Evolutionary conservation across 495 filamentous ascomycete genomes (phyloP), one percentile per base, ranked within the genome.

Genomic region (Delitschia confertaspora): DNA sequence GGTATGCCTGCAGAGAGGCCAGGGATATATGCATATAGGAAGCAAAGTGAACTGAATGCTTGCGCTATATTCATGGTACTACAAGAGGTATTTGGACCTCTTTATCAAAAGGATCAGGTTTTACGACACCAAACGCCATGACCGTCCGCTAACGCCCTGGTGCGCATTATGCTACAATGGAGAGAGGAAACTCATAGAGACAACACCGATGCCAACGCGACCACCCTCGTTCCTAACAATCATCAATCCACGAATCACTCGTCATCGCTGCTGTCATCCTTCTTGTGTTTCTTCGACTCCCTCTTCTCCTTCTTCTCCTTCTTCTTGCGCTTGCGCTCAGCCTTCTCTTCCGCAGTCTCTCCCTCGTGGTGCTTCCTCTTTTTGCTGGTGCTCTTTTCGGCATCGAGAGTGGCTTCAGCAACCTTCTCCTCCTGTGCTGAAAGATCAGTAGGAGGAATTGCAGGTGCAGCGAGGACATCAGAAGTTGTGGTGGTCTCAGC

Each of bases 401-500:
- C 10, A 2, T 6, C 42, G 9, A 34, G 41, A n/a, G 18, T 16
- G 4, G 14, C 18, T 14, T 33, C 45, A 14, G 21, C 42, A n/a
- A n/a, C n/a, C 17, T 45, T 45, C 17, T 48, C 25, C 4, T 5
- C 51, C 22, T 37, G 24, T 6, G 20, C 36, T 16, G 13, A 9
- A n/a, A 36, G 24, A 3, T 38, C 45, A 10, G 35, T 53, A 3
- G 65, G 43, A 33, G 62, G 42, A 16, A 60, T 32, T 20, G 45
- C 45, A 14, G 69, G 50, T 14, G 68, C 62, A 3, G 66, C 55
- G 31, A 59, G 43, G 32, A 65, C 58, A 6, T 73, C 69, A 14
- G 63, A 55, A 41, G 61, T 62, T 11, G 57, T 30, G 13, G 62
- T 56, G 20, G 61, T 65, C 46, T 73, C 69, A 20, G 65, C 61